Evolutionary conservation across 2,329 filamentous ascomycete species (phyloP).

Genomic region (Aspergillus costaricaensis): DNA sequence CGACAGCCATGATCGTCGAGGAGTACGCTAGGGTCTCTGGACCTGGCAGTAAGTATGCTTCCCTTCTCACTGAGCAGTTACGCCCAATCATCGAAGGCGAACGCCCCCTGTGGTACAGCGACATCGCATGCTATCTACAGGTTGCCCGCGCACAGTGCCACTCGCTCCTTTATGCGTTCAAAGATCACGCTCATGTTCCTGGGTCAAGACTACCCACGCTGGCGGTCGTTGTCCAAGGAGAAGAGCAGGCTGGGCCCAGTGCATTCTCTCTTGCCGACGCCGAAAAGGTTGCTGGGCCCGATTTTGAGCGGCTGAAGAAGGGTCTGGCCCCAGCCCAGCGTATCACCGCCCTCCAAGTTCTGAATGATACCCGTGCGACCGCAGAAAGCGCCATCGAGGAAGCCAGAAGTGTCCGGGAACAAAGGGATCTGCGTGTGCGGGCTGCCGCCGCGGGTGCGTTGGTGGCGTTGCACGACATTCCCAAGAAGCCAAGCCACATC

Average conservation of each 20-base stretch:
- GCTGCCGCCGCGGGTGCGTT: constrained; percentile 84
- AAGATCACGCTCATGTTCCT: constrained; percentile 82
- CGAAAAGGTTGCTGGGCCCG: constrained; percentile 80
- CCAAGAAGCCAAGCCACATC: constrained; percentile 88
- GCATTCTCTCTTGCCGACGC: constrained; percentile 88
- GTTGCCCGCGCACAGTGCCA: constrained; percentile 89
- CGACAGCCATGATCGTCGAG: constrained; percentile 79
- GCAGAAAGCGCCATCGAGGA: constrained; percentile 74
- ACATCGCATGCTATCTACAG: constrained; percentile 86
- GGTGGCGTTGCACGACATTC: constrained; percentile 81
- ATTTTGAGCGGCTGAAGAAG: constrained; percentile 87
- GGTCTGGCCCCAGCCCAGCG: constrained; percentile 84
- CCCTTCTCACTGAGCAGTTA: constrained; percentile 58
- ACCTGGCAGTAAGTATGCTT: constrained; percentile 34
- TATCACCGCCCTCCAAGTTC: constrained; percentile 75
- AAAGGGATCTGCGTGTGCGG: constrained; percentile 81
- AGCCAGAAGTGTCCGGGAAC: constrained; percentile 74
- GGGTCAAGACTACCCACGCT: constrained; percentile 74
- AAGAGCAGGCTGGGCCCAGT: constrained; percentile 84
- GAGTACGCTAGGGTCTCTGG: constrained; percentile 71
- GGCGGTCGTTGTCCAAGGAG: constrained; percentile 90
- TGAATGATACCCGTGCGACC: constrained; percentile 74
- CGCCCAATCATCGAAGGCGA: constrained; percentile 78
- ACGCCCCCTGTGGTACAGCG: constrained; percentile 78
- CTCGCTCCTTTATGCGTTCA: constrained; percentile 85